These are phyloP conservation scores for Russula sp. DNA, from an alignment of 768 basidiomycete genomes.

Conservation along the genomic window DNA sequence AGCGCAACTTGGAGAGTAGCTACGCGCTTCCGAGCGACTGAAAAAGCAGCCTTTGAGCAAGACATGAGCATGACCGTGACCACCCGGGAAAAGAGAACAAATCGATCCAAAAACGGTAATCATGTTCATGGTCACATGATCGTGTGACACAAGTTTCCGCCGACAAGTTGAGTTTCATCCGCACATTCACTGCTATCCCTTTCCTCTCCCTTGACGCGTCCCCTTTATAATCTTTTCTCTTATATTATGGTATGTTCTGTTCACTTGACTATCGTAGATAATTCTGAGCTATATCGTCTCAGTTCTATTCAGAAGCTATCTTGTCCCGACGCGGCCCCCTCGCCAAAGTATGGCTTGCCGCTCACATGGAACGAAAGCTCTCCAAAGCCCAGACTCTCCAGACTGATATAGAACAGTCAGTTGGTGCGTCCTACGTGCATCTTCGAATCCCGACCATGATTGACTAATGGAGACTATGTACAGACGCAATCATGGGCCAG, in stretches of 20 bases:
- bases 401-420: slow-evolving; percentile 91
- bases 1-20: not conserved
- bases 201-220: slow-evolving; percentile 18
- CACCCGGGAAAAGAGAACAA: too few species aligned
- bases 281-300: not conserved
- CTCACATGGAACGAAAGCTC: slow-evolving; percentile 97
- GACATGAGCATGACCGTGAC: slow-evolving; percentile 9
- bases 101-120: not conserved
- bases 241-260: slow-evolving; percentile 24
- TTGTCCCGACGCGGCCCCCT: slow-evolving; percentile 90
- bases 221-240: not conserved
- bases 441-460: not conserved
- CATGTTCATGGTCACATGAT: not conserved
- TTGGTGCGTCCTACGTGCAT: slow-evolving; percentile 48
- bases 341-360: slow-evolving; percentile 97
- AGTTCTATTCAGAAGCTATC: slow-evolving; percentile 95
- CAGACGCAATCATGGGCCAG: slow-evolving; percentile 90
- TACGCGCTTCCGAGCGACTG: slow-evolving; percentile 11
- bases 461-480: not conserved
- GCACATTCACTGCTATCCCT: not conserved
- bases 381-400: slow-evolving; percentile 92
- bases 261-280: not conserved
- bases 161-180: slow-evolving; percentile 1
- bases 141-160: slow-evolving; percentile 2
- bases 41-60: slow-evolving; percentile 18